A percentile compares a stretch with the other conserved stretches of the same genome.
Conservation (phyloP, 345 rosid genomes). For the Lumnitzera littorea region DNA sequence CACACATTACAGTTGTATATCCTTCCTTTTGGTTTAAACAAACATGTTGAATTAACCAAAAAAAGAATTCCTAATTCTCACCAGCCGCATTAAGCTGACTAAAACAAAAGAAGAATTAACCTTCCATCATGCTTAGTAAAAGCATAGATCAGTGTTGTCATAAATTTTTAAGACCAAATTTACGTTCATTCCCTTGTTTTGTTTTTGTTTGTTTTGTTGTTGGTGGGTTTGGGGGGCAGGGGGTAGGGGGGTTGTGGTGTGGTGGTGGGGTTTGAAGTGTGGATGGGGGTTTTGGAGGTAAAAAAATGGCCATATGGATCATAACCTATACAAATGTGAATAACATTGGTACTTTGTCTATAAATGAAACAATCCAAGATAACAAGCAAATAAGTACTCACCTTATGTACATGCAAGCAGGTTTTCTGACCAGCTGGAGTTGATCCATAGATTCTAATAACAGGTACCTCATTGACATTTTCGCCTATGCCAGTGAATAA, state of each 20-base stretch:
- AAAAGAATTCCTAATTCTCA: too few species aligned
- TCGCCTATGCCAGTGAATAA: slow-evolving; percentile 46
- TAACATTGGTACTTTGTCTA: neutral
- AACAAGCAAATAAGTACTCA: slow-evolving; percentile 13
- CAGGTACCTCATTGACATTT: slow-evolving; percentile 77
- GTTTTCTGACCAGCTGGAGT: slow-evolving; percentile 94
- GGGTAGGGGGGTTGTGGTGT: neutral
- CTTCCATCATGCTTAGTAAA: neutral
- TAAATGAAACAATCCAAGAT: too few species aligned
- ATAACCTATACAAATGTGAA: neutral
- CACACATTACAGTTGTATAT: too few species aligned
- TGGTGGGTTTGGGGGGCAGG: neutral
- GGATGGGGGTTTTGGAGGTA: neutral
- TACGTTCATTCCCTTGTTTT: too few species aligned
- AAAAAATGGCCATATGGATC: neutral
- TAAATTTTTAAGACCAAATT: neutral
- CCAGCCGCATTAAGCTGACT: too few species aligned
- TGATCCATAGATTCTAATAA: slow-evolving; percentile 79
- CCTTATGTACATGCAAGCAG: slow-evolving; percentile 87
- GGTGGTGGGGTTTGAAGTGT: neutral
- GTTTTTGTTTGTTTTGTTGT: too few species aligned
- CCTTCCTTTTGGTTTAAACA: too few species aligned
- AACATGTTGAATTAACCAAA: too few species aligned
- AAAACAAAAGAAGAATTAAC: too few species aligned
- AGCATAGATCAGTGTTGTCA: neutral